phyloP scores from a whole-genome alignment of 768 basidiomycete species.

The Phylloporus sp. region DNA sequence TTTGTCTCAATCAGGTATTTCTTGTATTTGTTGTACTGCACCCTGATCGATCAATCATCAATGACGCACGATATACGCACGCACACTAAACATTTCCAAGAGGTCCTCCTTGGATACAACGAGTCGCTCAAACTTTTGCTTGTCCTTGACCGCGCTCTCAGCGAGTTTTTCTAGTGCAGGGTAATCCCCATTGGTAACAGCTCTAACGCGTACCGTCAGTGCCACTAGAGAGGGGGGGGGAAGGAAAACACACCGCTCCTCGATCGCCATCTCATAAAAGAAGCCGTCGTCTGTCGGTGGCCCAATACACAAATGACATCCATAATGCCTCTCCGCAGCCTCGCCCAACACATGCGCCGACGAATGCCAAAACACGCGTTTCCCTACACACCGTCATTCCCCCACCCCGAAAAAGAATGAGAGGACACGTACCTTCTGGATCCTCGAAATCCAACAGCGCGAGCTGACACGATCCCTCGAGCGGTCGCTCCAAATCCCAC shows the following conservation, averaged over 20 bases:
- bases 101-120: conserved; percentile 93
- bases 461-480: conserved; percentile 80
- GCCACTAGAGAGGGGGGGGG: too few relatives aligned
- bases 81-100: conserved; percentile 91
- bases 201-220: conserved; percentile 37
- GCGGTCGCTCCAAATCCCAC: conserved; percentile 93
- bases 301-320: conserved; percentile 94
- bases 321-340: conserved; percentile 93
- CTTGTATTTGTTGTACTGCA: conserved; percentile 98
- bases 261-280: conserved; percentile 98
- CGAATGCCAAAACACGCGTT: conserved; percentile 99
- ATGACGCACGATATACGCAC: conserved; percentile 25
- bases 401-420: not conserved
- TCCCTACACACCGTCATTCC: conserved; percentile 46
- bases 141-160: conserved; percentile 89
- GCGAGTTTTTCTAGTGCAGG: conserved; percentile 84
- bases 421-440: conserved; percentile 58
- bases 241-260: conserved; percentile 52
- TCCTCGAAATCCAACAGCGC: conserved; percentile 91
- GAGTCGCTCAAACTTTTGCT: conserved; percentile 94
- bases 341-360: conserved; percentile 98
- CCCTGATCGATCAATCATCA: conserved; percentile 1
- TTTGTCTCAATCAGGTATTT: conserved; percentile 92
- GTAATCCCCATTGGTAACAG: conserved; percentile 80
- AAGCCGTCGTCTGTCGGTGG: conserved; percentile 98